These are phyloP conservation scores for Xylaria telfairii DNA, from an alignment of 495 filamentous ascomycete species.

Conservation along the genomic window DNA sequence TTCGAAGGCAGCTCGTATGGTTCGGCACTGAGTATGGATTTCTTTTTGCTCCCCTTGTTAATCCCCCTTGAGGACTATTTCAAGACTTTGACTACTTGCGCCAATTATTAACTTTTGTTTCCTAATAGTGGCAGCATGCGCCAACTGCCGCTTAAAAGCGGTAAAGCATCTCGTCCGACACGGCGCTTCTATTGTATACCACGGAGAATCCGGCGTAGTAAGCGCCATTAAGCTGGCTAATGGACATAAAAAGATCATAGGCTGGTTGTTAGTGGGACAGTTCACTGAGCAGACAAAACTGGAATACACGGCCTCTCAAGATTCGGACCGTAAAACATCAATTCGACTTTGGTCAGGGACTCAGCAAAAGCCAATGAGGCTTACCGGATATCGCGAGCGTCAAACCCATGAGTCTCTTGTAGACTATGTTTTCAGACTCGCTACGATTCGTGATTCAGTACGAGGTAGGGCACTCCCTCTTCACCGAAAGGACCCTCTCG, in stretches of 20 bases:
- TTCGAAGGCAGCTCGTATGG: constrained; percentile 5
- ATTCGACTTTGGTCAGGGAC: not conserved
- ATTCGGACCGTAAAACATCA: not conserved
- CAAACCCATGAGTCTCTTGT: not conserved
- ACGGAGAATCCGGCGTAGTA: not conserved
- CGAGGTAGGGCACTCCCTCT: not conserved
- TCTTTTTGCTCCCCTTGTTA: not conserved
- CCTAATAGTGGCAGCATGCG: constrained; percentile 4
- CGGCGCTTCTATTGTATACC: constrained; percentile 1
- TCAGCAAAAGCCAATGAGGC: not conserved
- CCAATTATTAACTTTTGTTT: not conserved
- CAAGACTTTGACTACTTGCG: not conserved
- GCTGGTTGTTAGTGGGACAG: not conserved
- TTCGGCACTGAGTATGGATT: not conserved
- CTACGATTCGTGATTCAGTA: not conserved
- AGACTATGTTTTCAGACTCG: not conserved
- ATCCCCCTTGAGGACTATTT: not conserved
- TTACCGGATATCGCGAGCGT: not conserved
- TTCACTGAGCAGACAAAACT: not conserved
- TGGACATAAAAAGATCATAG: not conserved
- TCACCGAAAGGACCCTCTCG: not conserved
- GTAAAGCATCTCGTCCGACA: not conserved
- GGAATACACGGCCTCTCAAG: not conserved
- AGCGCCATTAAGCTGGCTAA: not conserved
- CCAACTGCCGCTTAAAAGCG: constrained; percentile 1